Evolutionary conservation across 345 rosid species (phyloP), one percentile per base, ranked within the genome.

Genomic region (Excoecaria cochinchinensis): DNA sequence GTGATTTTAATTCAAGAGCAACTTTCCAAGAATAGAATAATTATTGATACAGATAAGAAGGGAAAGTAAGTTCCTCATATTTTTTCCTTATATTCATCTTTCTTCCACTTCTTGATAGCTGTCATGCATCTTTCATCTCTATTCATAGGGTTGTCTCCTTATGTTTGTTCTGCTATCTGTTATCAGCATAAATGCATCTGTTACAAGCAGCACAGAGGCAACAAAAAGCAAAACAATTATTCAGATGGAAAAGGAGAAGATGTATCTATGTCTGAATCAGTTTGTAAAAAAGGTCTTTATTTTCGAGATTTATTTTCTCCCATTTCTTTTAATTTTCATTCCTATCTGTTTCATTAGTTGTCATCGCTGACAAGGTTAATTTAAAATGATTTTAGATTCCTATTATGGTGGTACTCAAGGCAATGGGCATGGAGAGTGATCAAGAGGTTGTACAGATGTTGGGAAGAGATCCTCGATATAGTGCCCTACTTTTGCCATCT

Each of bases 401-500:
- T 69, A 89, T 95, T 53, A 87, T 95, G 92, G 86, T 88, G 71
- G 97, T 89, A 76, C 84, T 95, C 76, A 92, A 90, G 82, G 98
- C 97, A 68, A 92, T 95, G 99, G 97, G 99, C 75, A 92, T 92
- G 98, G 93, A 95, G 83, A 88, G 95, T 71, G 99, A 92, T 76
- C 95, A 91, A 88, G 99, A 95, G 85, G 92, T 92, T 42, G 95
- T 91, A 72, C 95, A 91, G 78, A 91, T 95, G 98, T 82, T 95
- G 39, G 97, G 99, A 76, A 90, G 99, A 85, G 97, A 92, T 85
- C 97, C 98, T 79, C 89, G 90, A 80, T 92, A 86, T 80, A 78
- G 92, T 63, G 86, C 89, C 55, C 82, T 91, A 57, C 93, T 95
- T 78, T 80, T 92, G 77, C 94, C 92, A 55, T 92, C 99, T 64